phyloP scores from a whole-genome alignment of 805 yeast species.

The Metschnikowia vanudenii region DNA sequence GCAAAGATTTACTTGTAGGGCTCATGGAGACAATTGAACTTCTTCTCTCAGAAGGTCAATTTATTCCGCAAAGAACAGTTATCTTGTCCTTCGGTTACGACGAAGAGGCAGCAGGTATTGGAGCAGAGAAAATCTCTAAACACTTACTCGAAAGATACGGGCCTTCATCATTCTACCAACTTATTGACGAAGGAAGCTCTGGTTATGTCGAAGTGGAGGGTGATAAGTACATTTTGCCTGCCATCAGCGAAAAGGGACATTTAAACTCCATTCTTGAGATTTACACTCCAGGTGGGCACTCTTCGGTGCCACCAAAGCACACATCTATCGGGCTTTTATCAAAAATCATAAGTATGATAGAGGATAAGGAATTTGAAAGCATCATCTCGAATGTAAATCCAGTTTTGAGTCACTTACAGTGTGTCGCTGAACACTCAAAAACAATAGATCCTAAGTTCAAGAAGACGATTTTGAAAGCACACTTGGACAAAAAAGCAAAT shows the following conservation, averaged over 20 bases:
- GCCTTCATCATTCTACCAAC: constrained; percentile 40
- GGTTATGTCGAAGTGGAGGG: constrained; percentile 28
- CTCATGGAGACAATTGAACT: constrained; percentile 39
- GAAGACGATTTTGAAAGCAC: constrained; percentile 39
- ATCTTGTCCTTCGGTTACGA: constrained; percentile 51
- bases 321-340: constrained; percentile 49
- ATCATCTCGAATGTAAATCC: constrained; percentile 45
- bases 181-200: constrained; percentile 43
- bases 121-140: constrained; percentile 36
- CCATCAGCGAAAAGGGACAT: constrained; percentile 50
- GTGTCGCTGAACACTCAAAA: constrained; percentile 45
- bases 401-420: constrained; percentile 41
- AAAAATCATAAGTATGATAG: constrained; percentile 39
- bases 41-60: constrained; percentile 29
- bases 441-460: constrained; percentile 32
- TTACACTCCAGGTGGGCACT: constrained; percentile 51
- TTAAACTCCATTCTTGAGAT: constrained; percentile 41
- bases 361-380: constrained; percentile 35
- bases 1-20: constrained; percentile 45
- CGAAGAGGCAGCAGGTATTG: constrained; percentile 47
- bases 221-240: constrained; percentile 26
- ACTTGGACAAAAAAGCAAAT: constrained; percentile 37
- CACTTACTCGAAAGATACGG: constrained; percentile 40
- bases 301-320: constrained; percentile 49
- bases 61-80: constrained; percentile 44